These are phyloP conservation scores for Casuarina equisetifolia DNA, from an alignment of 306 rosid genomes.

Conservation along the genomic window DNA sequence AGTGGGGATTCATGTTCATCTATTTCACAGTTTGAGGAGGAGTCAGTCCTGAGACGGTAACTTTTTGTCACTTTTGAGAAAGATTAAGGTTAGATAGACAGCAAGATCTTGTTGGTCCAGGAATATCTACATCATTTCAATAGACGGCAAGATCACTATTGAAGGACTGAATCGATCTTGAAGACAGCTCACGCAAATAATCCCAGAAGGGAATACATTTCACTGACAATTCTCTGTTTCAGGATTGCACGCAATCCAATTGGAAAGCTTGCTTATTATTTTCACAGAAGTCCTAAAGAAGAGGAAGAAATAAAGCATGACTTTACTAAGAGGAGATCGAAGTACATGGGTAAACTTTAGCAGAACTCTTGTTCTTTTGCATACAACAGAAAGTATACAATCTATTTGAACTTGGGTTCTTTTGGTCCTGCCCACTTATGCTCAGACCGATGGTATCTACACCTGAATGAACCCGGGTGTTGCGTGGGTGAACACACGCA, in stretches of 20 bases:
- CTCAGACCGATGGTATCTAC: constrained; percentile 6
- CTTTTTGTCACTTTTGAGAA: no score
- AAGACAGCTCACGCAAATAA: no score
- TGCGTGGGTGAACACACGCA: constrained; percentile 4
- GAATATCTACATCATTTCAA: not conserved
- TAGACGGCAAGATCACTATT: no score
- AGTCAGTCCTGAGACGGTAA: not conserved
- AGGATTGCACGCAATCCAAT: no score
- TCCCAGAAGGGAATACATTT: no score
- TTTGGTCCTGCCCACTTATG: not conserved
- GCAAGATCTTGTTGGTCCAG: not conserved
- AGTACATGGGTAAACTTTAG: not conserved
- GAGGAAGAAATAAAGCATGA: not conserved
- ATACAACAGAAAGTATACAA: not conserved
- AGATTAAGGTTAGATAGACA: not conserved
- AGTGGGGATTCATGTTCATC: not conserved
- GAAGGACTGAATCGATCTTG: no score
- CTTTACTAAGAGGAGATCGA: not conserved
- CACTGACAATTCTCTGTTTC: no score
- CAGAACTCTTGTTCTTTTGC: not conserved
- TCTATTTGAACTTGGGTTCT: not conserved
- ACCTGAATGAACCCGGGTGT: constrained; percentile 10
- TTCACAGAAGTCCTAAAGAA: no score
- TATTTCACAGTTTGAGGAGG: not conserved
- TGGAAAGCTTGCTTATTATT: no score